Evolutionary conservation across 441 rosid species (phyloP), one percentile per base, ranked within the genome.

Genomic region (Monsonia emarginata): DNA sequence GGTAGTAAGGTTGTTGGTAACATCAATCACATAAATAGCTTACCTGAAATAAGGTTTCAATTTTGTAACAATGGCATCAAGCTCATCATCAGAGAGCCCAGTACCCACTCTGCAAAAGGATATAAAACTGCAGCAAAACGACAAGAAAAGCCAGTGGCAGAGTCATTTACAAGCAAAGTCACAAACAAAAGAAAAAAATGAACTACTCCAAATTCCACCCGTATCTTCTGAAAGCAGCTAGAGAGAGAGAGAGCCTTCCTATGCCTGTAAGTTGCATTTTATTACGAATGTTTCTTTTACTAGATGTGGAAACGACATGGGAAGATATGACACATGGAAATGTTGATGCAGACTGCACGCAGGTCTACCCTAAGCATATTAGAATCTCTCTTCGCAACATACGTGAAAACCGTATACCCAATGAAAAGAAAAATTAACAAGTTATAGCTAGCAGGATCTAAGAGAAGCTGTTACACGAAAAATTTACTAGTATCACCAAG

Each of bases 41-140:
- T 81, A 87, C 98, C 96, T 94, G 75, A 91, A 87, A 83, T 86
- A 82, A 71, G 97, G 97, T 86, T 89, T 91, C 82, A 94, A 73
- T 82, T 94, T 94, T 68, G 82, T 81, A 13, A 88, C 82, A 77
- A 94, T 79, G 73, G 90, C 82, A 76, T 87, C 81, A 31, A 88
- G 90, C 78, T 94, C 98, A 48, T 94, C 95, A 72, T 89, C 88
- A 57, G 96, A 78, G 30, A 91, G 86, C 61, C 98, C 98, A 27
- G 93, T 86, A 72, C 98, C 98, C 69, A 94, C 97, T 84, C 97
- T 85, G 83, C 98, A 91, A 74, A 94, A 89, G 64, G 98, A 91
- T 72, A 89, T 64, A 81, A 89, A 94, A 74, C 99, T 94, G 86
- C 87, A 83, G 67, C 64, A 78, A 54, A 68, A 70, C 21, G 61